These are phyloP conservation scores for Globisporangium recalcitrans DNA, from an alignment of 352 stramenopile genomes.

Conservation along the genomic window DNA sequence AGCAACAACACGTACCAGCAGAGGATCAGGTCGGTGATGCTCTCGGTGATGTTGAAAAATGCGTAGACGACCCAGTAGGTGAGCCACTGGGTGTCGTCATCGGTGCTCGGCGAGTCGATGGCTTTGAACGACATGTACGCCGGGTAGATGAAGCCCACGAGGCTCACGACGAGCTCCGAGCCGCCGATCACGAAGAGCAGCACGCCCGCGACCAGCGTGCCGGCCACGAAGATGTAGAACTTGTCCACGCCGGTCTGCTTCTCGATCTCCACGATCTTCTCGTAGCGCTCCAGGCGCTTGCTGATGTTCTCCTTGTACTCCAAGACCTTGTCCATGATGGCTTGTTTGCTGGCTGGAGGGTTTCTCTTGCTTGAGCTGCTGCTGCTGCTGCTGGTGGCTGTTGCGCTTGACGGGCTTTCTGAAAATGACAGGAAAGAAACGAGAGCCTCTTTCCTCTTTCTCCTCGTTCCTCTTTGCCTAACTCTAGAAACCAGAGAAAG, in stretches of 20 bases:
- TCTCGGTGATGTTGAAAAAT: conserved; percentile 95
- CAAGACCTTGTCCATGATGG: conserved; percentile 69
- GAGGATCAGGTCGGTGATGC: conserved; percentile 74
- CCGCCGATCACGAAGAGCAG: conserved; percentile 79
- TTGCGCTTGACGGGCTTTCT: neutral
- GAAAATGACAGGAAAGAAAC: conserved; percentile 31
- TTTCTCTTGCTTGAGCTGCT: too few species aligned
- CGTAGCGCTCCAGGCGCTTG: conserved; percentile 73
- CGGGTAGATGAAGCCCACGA: conserved; percentile 86
- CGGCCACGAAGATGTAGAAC: conserved; percentile 80
- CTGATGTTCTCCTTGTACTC: conserved; percentile 85
- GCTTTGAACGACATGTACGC: conserved; percentile 89
- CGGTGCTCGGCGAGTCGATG: conserved; percentile 60
- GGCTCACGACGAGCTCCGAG: conserved; percentile 68
- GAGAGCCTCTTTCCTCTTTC: neutral
- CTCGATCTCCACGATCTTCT: conserved; percentile 80
- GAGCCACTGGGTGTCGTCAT: conserved; percentile 86
- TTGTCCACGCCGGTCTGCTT: conserved; percentile 85
- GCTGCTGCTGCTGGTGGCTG: too few species aligned
- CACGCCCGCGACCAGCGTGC: conserved; percentile 39
- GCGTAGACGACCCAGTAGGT: conserved; percentile 94
- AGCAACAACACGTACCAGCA: conserved; percentile 44
- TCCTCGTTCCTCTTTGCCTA: too few species aligned
- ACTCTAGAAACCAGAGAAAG: neutral
- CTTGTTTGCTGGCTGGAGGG: conserved; percentile 12